Evolutionary conservation across 2,329 filamentous ascomycete genomes (phyloP).

Genomic region (Sclerotinia trifoliorum): DNA sequence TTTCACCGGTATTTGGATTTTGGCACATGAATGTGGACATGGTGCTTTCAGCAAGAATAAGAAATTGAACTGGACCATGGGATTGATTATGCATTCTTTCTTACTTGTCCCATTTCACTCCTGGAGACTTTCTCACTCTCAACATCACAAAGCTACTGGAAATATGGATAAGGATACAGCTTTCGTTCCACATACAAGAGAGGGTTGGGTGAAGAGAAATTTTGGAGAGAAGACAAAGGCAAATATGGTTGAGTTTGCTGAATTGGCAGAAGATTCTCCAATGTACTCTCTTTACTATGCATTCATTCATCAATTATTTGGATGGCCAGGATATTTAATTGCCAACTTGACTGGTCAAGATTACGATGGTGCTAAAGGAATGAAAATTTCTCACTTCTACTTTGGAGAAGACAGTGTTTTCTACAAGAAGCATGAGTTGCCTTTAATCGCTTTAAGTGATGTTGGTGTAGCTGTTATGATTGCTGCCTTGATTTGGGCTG

Average conservation of each 20-base stretch:
- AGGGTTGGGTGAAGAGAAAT: slow-evolving; percentile 37
- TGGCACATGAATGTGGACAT: slow-evolving; percentile 72
- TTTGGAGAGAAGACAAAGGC: slow-evolving; percentile 36
- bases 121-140: slow-evolving; percentile 69
- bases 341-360: slow-evolving; percentile 49
- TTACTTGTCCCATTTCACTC: slow-evolving; percentile 70
- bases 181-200: slow-evolving; percentile 54
- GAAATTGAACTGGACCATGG: slow-evolving; percentile 60
- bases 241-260: slow-evolving; percentile 45
- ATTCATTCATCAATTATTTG: slow-evolving; percentile 61
- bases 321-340: slow-evolving; percentile 63
- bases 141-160: slow-evolving; percentile 67
- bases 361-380: slow-evolving; percentile 36
- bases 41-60: slow-evolving; percentile 62
- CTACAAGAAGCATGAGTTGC: slow-evolving; percentile 57
- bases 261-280: slow-evolving; percentile 64
- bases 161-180: slow-evolving; percentile 68
- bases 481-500: slow-evolving; percentile 51
- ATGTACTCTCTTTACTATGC: slow-evolving; percentile 54
- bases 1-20: slow-evolving; percentile 69
- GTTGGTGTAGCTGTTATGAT: slow-evolving; percentile 55
- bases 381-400: slow-evolving; percentile 46
- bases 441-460: slow-evolving; percentile 58
- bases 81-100: slow-evolving; percentile 64
- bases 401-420: slow-evolving; percentile 61